A percentile compares a stretch with the other conserved stretches of the same genome.
These are phyloP conservation scores for Canariomyces notabilis DNA, from an alignment of 2,329 filamentous ascomycete species.

Conservation along the genomic window DNA sequence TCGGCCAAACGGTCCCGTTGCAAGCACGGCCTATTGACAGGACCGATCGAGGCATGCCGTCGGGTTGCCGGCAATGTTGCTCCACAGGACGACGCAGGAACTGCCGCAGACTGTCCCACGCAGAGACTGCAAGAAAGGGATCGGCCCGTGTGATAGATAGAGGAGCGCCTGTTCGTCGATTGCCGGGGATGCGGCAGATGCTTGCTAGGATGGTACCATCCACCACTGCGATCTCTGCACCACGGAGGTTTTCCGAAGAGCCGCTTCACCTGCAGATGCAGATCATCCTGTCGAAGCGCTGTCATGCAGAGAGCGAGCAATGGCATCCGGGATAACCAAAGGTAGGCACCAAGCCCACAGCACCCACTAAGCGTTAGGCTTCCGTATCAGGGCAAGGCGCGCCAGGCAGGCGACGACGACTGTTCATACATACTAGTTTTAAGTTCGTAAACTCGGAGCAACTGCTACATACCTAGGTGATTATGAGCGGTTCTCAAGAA, in stretches of 20 bases:
- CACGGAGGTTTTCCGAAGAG: not conserved
- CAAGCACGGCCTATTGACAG: not conserved
- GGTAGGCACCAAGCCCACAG: not conserved
- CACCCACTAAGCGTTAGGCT: not conserved
- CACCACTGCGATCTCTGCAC: not conserved
- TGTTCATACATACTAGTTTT: not conserved
- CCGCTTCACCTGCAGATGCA: not conserved
- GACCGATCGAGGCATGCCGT: constrained; percentile 7
- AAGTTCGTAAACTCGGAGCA: not conserved
- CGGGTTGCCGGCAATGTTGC: constrained; percentile 10
- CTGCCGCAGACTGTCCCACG: not conserved
- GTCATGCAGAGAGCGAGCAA: too few relatives aligned
- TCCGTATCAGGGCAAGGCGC: not conserved
- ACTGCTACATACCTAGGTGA: too few relatives aligned
- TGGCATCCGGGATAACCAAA: too few relatives aligned
- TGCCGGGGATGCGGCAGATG: constrained; percentile 10
- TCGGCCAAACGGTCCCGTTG: not conserved
- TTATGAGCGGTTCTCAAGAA: not conserved
- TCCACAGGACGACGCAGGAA: constrained; percentile 13
- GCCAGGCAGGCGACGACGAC: not conserved
- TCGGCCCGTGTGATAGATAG: constrained; percentile 16
- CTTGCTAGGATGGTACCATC: not conserved
- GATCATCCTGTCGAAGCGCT: not conserved
- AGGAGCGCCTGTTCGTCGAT: constrained; percentile 5
- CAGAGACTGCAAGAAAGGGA: constrained; percentile 9